Conservation (phyloP, 73 alveolate species). For the Breviolum minutum region DNA sequence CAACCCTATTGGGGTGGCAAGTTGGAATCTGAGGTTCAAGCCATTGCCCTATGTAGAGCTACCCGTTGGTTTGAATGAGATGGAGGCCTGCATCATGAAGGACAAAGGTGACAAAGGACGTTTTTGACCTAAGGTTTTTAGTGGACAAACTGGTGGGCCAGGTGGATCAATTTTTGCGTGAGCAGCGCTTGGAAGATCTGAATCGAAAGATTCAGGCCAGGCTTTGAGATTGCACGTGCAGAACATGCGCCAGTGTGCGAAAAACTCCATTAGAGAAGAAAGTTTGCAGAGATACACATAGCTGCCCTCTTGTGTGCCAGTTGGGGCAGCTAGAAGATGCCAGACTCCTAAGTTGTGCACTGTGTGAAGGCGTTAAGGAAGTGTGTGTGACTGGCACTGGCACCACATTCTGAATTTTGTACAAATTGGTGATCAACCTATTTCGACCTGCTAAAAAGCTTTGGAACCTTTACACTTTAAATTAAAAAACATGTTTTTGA, state of each 20-base stretch:
- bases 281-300: neutral
- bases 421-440: too few species aligned
- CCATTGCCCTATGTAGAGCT: constrained; percentile 84
- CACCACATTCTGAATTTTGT: too few species aligned
- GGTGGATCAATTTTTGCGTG: constrained; percentile 85
- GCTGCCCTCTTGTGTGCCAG: constrained; percentile 3
- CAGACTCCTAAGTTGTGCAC: neutral
- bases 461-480: too few species aligned
- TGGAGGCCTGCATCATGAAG: neutral
- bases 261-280: neutral
- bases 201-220: constrained; percentile 73
- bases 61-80: constrained; percentile 48
- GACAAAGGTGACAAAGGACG: neutral
- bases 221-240: neutral
- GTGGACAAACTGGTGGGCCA: neutral
- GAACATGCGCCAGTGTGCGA: too few species aligned
- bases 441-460: too few species aligned
- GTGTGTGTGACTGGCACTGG: neutral
- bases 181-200: constrained; percentile 72
- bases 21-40: constrained; percentile 10
- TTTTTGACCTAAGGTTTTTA: neutral
- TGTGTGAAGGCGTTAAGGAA: neutral
- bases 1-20: neutral
- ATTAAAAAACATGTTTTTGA: too few species aligned
- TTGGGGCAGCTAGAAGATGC: constrained; percentile 71